Percentiles rank a stretch among this genome's conserved stretches.
Conservation (phyloP, 2,329 filamentous ascomycete species). For the Neofusicoccum cordaticola region DNA sequence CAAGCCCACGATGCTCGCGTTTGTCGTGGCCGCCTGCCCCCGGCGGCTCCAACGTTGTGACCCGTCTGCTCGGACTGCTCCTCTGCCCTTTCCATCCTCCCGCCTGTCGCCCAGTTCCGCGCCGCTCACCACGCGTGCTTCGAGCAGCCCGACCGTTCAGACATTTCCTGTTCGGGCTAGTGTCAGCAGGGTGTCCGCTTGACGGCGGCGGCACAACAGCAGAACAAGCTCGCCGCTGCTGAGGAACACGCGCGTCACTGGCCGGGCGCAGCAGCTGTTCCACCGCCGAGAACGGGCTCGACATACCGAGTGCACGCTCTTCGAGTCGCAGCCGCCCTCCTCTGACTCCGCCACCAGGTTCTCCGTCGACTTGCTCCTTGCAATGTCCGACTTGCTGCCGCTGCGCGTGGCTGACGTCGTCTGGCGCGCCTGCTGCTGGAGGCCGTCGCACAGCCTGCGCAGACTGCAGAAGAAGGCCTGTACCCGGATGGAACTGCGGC, state of each 20-base stretch:
- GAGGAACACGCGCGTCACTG: no score
- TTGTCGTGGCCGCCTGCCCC: constrained; percentile 1
- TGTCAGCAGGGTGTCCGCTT: not conserved
- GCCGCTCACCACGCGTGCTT: not conserved
- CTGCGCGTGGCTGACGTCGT: not conserved
- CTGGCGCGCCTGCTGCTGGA: not conserved
- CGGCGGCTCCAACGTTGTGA: no score
- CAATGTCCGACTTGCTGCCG: not conserved
- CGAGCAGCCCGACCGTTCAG: not conserved
- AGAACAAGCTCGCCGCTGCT: no score
- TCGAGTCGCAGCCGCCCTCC: not conserved
- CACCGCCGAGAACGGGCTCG: no score
- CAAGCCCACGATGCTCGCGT: not conserved
- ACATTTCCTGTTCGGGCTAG: constrained; percentile 14
- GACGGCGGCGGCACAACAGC: no score
- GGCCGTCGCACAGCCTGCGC: not conserved
- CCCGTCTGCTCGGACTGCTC: not conserved
- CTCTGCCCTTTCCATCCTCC: not conserved
- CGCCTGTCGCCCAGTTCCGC: not conserved
- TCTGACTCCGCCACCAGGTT: not conserved
- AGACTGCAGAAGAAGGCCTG: not conserved
- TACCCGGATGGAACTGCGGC: not conserved
- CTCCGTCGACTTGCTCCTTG: not conserved
- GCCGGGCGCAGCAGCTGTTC: no score
- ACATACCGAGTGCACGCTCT: constrained; percentile 5